Evolutionary conservation across 2,329 filamentous ascomycete genomes (phyloP), one percentile per base, ranked within the genome.

Genomic region (Albophoma yamanashiensis): DNA sequence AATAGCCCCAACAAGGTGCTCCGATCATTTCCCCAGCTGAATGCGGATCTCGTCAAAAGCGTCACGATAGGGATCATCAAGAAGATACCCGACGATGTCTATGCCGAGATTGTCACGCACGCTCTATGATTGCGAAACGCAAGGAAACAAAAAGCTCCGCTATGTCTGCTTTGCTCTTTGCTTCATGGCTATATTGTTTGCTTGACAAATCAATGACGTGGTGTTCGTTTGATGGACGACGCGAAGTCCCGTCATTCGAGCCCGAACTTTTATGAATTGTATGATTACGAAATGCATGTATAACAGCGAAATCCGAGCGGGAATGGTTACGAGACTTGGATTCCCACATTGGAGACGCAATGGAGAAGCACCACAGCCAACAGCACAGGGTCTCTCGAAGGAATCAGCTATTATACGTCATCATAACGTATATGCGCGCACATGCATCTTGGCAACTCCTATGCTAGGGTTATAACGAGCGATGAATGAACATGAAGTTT

Each of bases 51-150:
- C 65, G 89, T 96, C 68, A 94, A 95, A 71, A 86, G 86, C 55
- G 83, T 95, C 60, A 93, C 93, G 0, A 86, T 97, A 66, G 87
- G 88, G 58, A 89, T 97, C 67, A 89, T 96, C 61, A 87, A 88
- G 67, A 94, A 92, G 79, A 92, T 99, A 59, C 93, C 94, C 2
- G 86, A 92, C 63, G 89, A 95, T 65, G 81, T 97, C 56, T 99
- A 97, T 70, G 86, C 89, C 57, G 91, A 96, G 71, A 91, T 99
- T 68, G 87, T 97, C 58, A 81, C 82, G 47, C 94, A 99, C 73
- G 93, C 93, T 8, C 89, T 88, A 68, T 92, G 43, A 43, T 12
- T 14, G 4, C 11, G 31, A 22, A 12, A 22, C 20, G 31, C 50
- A n/a, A 55, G 31, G 27, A 11, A 9, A 15, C 8, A 4, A 20